These are phyloP conservation scores for Leccinum pachyderme DNA, from an alignment of 1,284 basidiomycete genomes.

Conservation along the genomic window DNA sequence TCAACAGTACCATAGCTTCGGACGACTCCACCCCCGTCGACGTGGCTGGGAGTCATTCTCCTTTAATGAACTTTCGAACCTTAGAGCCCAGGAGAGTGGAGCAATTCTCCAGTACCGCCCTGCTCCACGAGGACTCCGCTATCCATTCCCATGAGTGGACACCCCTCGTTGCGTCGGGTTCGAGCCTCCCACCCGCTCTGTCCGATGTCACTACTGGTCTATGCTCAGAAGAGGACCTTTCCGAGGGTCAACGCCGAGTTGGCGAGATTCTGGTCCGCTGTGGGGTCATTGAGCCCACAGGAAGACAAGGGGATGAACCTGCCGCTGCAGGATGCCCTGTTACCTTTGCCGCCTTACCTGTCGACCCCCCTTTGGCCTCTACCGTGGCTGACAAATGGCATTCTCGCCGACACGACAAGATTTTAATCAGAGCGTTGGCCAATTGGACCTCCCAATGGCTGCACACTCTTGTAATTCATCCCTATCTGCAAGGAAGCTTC, in stretches of 20 bases:
- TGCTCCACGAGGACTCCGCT: background rate
- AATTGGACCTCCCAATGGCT: constrained; percentile 33
- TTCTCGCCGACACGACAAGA: constrained; percentile 5
- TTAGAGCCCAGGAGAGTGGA: background rate
- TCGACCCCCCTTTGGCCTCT: background rate
- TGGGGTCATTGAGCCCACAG: constrained; percentile 17
- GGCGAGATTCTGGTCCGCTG: constrained; percentile 28
- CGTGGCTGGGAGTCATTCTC: constrained; percentile 2
- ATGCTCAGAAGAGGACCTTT: constrained; percentile 9
- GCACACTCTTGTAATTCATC: constrained; percentile 23
- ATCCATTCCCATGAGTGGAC: constrained; percentile 1
- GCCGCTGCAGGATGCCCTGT: background rate
- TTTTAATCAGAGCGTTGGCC: constrained; percentile 19
- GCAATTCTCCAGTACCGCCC: background rate
- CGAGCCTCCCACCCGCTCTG: background rate
- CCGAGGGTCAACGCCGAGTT: constrained; percentile 19
- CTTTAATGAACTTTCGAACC: constrained; percentile 11
- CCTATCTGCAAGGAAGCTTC: constrained; percentile 19
- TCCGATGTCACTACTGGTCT: background rate
- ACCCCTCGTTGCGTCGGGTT: constrained; percentile 3
- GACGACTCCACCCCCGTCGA: constrained; percentile 1
- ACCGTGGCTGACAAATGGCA: background rate
- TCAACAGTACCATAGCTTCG: constrained; percentile 1
- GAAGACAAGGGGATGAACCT: constrained; percentile 1
- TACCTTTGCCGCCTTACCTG: background rate